These are phyloP conservation scores for Chrysochromulina parva DNA, from an alignment of 78 protist species.

Conservation along the genomic window DNA sequence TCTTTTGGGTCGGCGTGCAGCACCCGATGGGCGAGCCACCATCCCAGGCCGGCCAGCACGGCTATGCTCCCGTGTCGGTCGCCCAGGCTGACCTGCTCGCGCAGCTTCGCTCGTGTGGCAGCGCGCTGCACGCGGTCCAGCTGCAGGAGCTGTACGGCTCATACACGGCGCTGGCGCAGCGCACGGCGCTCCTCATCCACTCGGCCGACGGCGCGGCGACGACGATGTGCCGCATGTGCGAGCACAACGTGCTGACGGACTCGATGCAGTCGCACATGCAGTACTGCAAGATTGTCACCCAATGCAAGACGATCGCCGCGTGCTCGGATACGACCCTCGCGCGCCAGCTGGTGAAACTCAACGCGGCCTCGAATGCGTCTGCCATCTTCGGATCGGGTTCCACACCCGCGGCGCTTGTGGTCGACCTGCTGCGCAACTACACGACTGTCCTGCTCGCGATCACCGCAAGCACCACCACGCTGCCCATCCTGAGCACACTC, in stretches of 20 bases:
- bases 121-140: not conserved
- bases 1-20: not conserved
- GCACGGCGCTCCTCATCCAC: not conserved
- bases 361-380: not conserved
- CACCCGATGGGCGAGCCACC: not conserved
- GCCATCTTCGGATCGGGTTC: not conserved
- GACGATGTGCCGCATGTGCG: not conserved
- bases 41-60: not conserved
- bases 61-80: too few species aligned
- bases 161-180: not conserved
- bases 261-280: not conserved
- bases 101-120: not conserved
- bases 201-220: not conserved
- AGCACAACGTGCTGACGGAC: not conserved
- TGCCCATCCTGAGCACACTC: not conserved
- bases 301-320: not conserved
- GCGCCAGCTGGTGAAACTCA: not conserved
- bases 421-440: not conserved
- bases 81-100: not conserved
- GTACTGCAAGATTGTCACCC: not conserved
- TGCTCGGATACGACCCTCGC: not conserved
- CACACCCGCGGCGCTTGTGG: not conserved
- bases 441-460: not conserved
- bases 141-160: conserved; percentile 3
- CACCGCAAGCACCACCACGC: not conserved